Evolutionary conservation across 331 rosid species (phyloP).

Genomic region (Saraca asoca): DNA sequence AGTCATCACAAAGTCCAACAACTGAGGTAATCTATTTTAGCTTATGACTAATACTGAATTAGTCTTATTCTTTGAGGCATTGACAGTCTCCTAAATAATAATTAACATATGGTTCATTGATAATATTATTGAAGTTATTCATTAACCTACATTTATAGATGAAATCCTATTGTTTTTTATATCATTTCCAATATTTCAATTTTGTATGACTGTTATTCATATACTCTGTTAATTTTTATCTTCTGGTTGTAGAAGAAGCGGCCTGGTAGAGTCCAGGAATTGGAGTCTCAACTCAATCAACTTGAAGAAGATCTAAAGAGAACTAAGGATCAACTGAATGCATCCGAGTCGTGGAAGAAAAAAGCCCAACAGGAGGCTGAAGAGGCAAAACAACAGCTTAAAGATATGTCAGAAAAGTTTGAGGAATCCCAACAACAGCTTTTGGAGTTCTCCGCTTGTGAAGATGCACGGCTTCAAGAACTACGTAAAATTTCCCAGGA

Average conservation of each 20-base stretch:
- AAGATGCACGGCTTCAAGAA: slow-evolving; percentile 75
- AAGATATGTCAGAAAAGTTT: slow-evolving; percentile 56
- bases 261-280: slow-evolving; percentile 56
- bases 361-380: slow-evolving; percentile 72
- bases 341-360: slow-evolving; percentile 62
- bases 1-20: slow-evolving; percentile 56
- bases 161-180: not conserved
- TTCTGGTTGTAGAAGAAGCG: slow-evolving; percentile 60
- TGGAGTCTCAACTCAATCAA: slow-evolving; percentile 64
- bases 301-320: slow-evolving; percentile 77
- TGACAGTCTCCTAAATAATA: too few species aligned
- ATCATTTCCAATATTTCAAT: not conserved
- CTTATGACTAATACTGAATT: slow-evolving; percentile 1
- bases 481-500: slow-evolving; percentile 74
- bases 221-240: slow-evolving; percentile 21
- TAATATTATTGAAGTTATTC: slow-evolving; percentile 6
- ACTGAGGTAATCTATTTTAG: slow-evolving; percentile 56
- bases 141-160: not conserved
- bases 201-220: not conserved
- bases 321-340: slow-evolving; percentile 67
- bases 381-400: slow-evolving; percentile 62
- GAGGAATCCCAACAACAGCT: slow-evolving; percentile 76
- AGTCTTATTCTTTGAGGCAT: not conserved
- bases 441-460: slow-evolving; percentile 66
- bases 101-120: not conserved